Percentiles rank a stretch among this genome's conserved stretches.
Evolutionary conservation across 2,329 filamentous ascomycete species (phyloP).

Genomic region (Alternaria sp.): DNA sequence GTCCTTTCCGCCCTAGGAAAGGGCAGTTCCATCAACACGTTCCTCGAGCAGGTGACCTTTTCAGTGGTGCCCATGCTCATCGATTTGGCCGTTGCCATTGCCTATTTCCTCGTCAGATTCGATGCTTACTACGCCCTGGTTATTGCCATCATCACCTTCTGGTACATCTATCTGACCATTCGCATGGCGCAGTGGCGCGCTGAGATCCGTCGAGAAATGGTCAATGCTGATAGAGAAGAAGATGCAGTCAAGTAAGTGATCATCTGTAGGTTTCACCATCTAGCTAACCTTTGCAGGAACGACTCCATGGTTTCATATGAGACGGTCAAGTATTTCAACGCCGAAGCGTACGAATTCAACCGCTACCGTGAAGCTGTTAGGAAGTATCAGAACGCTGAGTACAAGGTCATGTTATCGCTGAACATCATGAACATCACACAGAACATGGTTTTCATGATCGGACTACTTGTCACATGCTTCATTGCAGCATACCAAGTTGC

Average conservation of each 20-base stretch:
- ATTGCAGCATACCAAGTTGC: slow-evolving; percentile 76
- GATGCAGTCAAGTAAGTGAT: slow-evolving; percentile 83
- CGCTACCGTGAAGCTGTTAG: slow-evolving; percentile 65
- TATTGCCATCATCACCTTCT: slow-evolving; percentile 89
- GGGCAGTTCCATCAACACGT: slow-evolving; percentile 93
- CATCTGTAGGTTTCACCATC: background rate
- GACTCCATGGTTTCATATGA: slow-evolving; percentile 99
- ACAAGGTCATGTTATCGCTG: slow-evolving; percentile 64
- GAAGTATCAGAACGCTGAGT: slow-evolving; percentile 67
- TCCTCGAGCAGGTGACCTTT: slow-evolving; percentile 95
- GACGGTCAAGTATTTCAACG: slow-evolving; percentile 73
- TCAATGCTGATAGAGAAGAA: slow-evolving; percentile 92
- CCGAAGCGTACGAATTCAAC: slow-evolving; percentile 66
- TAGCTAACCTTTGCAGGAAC: slow-evolving; percentile 64
- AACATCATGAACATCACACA: slow-evolving; percentile 70
- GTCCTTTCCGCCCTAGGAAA: slow-evolving; percentile 96
- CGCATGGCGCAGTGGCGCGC: slow-evolving; percentile 94
- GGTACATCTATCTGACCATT: slow-evolving; percentile 95
- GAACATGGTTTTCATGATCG: slow-evolving; percentile 70
- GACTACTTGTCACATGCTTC: slow-evolving; percentile 73
- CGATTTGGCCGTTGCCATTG: slow-evolving; percentile 85
- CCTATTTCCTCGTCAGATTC: slow-evolving; percentile 79
- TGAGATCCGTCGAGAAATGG: slow-evolving; percentile 90
- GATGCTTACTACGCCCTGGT: slow-evolving; percentile 92
- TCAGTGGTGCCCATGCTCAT: slow-evolving; percentile 94